phyloP scores from a whole-genome alignment of 805 yeast genomes.

The Teunomyces stri region DNA sequence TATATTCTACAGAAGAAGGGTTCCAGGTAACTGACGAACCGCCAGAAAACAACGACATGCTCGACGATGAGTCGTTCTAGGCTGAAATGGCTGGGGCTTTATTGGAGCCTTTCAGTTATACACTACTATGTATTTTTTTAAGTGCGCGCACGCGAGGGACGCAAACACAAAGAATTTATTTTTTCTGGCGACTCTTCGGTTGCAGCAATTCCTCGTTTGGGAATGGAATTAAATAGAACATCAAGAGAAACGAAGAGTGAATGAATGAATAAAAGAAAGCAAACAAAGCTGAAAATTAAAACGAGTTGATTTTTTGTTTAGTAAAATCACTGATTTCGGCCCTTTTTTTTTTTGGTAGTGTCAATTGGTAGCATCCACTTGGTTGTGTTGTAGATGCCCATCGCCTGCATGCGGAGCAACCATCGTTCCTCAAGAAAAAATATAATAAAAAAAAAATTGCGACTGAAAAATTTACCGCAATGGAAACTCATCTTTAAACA shows the following conservation, averaged over 20 bases:
- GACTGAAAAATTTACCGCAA: neutral
- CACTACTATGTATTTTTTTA: too few species aligned
- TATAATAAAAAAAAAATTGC: neutral
- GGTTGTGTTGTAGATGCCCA: neutral
- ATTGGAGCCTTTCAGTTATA: too few species aligned
- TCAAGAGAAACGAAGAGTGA: neutral
- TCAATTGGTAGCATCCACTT: neutral
- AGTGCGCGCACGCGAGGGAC: neutral
- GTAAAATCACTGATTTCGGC: too few species aligned
- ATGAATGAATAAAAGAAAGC: neutral
- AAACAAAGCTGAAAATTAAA: neutral
- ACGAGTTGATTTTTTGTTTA: too few species aligned
- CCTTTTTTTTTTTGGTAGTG: too few species aligned
- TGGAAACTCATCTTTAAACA: neutral
- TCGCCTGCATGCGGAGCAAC: neutral
- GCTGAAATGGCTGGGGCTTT: too few species aligned
- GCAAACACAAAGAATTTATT: neutral
- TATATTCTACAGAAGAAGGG: constrained; percentile 83
- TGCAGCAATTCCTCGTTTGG: constrained; percentile 1
- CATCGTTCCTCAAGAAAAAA: too few species aligned
- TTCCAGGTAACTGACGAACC: constrained; percentile 55
- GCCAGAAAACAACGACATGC: constrained; percentile 8
- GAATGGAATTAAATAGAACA: neutral
- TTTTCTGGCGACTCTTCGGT: neutral
- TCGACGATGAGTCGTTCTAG: constrained; percentile 21